These are phyloP conservation scores for Ephemerocybe angulata DNA, from an alignment of 768 basidiomycete species.

Conservation along the genomic window DNA sequence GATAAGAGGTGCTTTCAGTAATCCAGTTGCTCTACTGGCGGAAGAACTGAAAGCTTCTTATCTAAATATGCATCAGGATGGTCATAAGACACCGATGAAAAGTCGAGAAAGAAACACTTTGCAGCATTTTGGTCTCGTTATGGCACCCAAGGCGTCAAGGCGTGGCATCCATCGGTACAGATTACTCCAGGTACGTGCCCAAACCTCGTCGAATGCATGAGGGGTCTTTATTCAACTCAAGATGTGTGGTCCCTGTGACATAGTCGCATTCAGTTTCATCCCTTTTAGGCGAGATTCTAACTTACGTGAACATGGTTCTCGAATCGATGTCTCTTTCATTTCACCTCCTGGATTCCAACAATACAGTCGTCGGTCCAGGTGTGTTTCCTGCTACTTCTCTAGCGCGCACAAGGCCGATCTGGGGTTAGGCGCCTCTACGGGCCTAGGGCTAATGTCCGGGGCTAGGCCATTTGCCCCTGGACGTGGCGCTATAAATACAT, in stretches of 20 bases:
- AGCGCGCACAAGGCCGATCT: too few relatives aligned
- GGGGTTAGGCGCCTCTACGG: too few relatives aligned
- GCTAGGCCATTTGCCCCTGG: too few relatives aligned
- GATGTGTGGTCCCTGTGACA: too few relatives aligned
- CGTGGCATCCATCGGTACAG: not conserved
- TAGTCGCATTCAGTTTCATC: not conserved
- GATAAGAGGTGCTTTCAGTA: constrained; percentile 1
- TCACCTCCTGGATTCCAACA: too few relatives aligned
- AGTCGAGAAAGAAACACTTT: not conserved
- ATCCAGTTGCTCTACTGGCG: not conserved
- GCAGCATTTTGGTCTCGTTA: not conserved
- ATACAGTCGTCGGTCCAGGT: too few relatives aligned
- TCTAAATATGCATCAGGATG: not conserved
- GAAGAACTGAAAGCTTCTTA: not conserved
- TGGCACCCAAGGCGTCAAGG: not conserved
- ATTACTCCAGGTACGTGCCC: not conserved
- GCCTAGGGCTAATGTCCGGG: too few relatives aligned
- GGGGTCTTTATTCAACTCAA: too few relatives aligned
- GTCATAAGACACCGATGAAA: not conserved
- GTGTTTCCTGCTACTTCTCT: too few relatives aligned
- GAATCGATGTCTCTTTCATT: not conserved
- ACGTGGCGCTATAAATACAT: too few relatives aligned
- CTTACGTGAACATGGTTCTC: too few relatives aligned
- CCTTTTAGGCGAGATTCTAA: too few relatives aligned
- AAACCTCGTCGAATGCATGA: not conserved